Percentiles rank a stretch among this genome's conserved stretches.
Evolutionary conservation across 2,329 filamentous ascomycete species (phyloP).

Genomic region (Fusarium sp.): DNA sequence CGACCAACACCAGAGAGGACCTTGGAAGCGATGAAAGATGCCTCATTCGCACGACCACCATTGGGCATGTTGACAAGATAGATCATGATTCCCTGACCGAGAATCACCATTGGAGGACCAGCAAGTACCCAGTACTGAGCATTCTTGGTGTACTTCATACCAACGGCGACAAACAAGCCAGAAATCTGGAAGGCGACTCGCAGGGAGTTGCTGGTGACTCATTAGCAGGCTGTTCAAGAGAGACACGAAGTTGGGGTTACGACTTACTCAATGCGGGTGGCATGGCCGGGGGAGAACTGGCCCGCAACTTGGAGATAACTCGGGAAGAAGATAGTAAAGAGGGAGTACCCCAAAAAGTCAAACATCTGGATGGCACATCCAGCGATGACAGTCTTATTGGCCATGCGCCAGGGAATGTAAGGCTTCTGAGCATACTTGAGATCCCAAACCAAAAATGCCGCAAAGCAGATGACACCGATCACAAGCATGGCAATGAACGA

Average conservation of each 20-base stretch:
- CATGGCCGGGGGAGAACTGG: slow-evolving; percentile 48
- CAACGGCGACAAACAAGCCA: background rate
- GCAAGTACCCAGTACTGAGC: background rate
- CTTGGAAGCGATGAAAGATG: background rate
- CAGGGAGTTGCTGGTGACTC: background rate
- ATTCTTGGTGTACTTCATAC: background rate
- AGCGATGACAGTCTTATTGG: slow-evolving; percentile 51
- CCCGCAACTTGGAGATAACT: slow-evolving; percentile 54
- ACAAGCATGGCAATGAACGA: background rate
- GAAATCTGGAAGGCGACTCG: background rate
- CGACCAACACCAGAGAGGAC: background rate
- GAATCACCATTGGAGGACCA: background rate
- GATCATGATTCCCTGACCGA: background rate
- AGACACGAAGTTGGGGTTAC: too few species aligned
- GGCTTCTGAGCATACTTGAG: slow-evolving; percentile 51
- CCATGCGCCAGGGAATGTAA: slow-evolving; percentile 53
- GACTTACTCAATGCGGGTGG: slow-evolving; percentile 51
- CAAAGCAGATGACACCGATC: slow-evolving; percentile 43
- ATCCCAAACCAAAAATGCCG: slow-evolving; percentile 51
- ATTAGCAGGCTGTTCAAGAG: too few species aligned
- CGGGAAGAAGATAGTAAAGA: slow-evolving; percentile 52
- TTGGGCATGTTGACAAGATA: background rate
- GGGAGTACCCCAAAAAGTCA: slow-evolving; percentile 38
- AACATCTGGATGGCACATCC: slow-evolving; percentile 52
- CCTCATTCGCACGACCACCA: background rate